Percentiles rank a stretch among this genome's conserved stretches.
These are phyloP conservation scores for Climacium dendroides DNA, from an alignment of 225 moss, liverwort and hornwort genomes.

Conservation along the genomic window DNA sequence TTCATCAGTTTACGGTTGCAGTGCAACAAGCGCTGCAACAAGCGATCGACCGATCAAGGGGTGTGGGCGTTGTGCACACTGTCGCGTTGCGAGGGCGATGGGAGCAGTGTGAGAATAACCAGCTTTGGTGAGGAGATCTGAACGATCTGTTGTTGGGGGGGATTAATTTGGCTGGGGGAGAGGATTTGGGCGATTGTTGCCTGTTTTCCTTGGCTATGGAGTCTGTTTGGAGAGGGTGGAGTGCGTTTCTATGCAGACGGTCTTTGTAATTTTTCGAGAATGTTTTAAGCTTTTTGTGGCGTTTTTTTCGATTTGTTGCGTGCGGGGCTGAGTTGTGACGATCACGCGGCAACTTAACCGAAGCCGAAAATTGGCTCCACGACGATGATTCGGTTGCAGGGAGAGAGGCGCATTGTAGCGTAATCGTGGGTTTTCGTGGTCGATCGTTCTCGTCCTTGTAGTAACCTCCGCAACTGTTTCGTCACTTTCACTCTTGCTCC, in stretches of 20 bases:
- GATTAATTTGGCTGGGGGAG: neutral
- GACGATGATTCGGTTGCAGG: neutral
- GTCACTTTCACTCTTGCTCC: neutral
- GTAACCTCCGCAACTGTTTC: slow-evolving; percentile 27
- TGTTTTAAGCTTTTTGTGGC: neutral
- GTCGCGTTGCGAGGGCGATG: neutral
- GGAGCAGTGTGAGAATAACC: neutral
- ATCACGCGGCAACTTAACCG: neutral
- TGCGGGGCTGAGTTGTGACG: neutral
- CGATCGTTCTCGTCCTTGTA: neutral
- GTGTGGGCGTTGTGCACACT: neutral
- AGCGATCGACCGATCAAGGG: neutral
- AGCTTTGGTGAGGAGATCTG: slow-evolving; percentile 13
- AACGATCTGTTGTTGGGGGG: neutral
- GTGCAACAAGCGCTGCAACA: neutral
- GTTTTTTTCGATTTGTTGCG: neutral
- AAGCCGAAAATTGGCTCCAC: neutral
- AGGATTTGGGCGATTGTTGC: neutral
- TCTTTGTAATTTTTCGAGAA: neutral
- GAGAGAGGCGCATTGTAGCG: neutral
- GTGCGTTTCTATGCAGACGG: neutral
- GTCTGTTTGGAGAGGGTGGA: neutral
- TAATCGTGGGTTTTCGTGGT: neutral
- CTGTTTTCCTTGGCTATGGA: neutral
- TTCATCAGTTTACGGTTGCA: neutral